Evolutionary conservation across 2,329 filamentous ascomycete species (phyloP), one percentile per base, ranked within the genome.

Genomic region (Cladobotryum protrusum): DNA sequence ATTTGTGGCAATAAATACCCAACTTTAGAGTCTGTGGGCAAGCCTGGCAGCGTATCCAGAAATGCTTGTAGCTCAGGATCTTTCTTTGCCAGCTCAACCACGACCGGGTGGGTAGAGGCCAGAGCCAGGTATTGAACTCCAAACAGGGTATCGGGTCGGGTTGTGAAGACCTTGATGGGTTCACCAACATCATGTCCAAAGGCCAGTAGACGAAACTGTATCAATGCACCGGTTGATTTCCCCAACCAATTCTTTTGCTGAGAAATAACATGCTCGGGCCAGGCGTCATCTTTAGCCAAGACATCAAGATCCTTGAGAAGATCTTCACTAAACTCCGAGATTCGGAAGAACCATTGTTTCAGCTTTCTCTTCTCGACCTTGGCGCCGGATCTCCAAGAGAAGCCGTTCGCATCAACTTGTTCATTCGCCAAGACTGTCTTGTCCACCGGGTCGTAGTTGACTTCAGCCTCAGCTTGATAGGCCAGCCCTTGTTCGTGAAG

Each of bases 191-290:
- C 61, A 55, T 69, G 60, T 52, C 71, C 66, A 46, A 68, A 62
- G 8, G 71, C 67, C 56, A 77, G 57, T 35, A 91, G 65, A 1
- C 79, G 77, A 54, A 95, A 95, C 59, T 80, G 82, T 62, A 95
- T 76, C 53, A 79, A 77, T 14, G 85, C 85, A 19, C 89, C 89
- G 9, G 74, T 73, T 1, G 88, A 93, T 61, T 83, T 87, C 24
- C 90, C 90, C 20, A 96, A 76, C 90, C 90, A 96, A 63, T 95
- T 89, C 59, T 78, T 83, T 66, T 96, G 90, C 81, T 93, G 90
- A 3, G 85, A 72, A 33, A 92, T 61, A 8, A 96, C 90, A 58
- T 85, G 81, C 57, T 93, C 87, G 0, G 90, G 90, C 90, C 90
- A 96, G 17, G 77, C 77, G 2, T 76, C 78, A 14, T 81, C 70